A percentile compares a stretch with the other conserved stretches of the same genome.
These are phyloP conservation scores for Arthroderma sp. DNA, from an alignment of 2,329 filamentous ascomycete species.

Conservation along the genomic window DNA sequence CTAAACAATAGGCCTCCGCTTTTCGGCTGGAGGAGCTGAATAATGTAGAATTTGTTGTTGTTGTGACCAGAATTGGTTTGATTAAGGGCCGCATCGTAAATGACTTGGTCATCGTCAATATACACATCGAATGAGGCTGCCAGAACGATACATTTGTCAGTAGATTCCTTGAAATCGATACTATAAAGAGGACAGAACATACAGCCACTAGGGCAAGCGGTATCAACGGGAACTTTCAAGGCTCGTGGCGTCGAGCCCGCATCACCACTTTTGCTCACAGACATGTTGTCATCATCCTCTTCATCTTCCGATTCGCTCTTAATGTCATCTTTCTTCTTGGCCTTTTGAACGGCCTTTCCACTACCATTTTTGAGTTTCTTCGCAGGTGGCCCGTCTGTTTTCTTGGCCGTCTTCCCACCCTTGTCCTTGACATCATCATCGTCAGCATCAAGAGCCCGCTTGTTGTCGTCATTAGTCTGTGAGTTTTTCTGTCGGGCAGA, in stretches of 20 bases:
- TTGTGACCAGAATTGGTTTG: conserved; percentile 60
- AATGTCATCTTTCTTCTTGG: not conserved
- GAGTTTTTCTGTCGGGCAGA: conserved; percentile 4
- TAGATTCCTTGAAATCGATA: too few relatives aligned
- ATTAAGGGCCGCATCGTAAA: conserved; percentile 69
- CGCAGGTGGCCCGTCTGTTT: conserved; percentile 13
- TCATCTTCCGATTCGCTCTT: not conserved
- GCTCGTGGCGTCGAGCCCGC: conserved; percentile 11
- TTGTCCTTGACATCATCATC: conserved; percentile 11
- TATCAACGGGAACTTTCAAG: conserved; percentile 37
- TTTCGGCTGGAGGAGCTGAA: conserved; percentile 47
- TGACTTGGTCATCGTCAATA: conserved; percentile 49
- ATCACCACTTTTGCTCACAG: not conserved
- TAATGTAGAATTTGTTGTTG: conserved; percentile 71
- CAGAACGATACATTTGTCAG: too few relatives aligned
- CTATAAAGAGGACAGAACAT: not conserved
- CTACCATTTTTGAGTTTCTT: conserved; percentile 30
- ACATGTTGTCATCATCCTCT: not conserved
- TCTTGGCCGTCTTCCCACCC: conserved; percentile 13
- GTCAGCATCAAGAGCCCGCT: conserved; percentile 14
- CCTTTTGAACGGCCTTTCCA: not conserved
- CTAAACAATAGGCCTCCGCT: conserved; percentile 29
- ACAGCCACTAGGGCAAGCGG: conserved; percentile 23
- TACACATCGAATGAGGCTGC: too few relatives aligned
- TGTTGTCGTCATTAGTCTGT: conserved; percentile 14